Conservation (phyloP, 163 green algal species). For the Scenedesmus sp. region DNA sequence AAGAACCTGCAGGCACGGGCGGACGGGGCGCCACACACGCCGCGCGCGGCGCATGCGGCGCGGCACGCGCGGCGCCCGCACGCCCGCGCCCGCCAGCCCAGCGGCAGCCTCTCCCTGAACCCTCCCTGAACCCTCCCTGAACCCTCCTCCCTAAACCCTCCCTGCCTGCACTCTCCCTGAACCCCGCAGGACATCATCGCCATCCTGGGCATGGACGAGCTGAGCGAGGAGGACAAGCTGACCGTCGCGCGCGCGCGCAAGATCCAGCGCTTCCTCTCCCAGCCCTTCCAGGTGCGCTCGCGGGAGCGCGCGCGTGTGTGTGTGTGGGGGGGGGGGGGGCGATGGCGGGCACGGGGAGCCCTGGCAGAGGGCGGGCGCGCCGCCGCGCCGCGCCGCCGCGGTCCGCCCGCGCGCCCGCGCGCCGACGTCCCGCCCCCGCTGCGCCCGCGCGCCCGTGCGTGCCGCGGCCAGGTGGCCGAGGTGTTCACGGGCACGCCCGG, state of each 20-base stretch:
- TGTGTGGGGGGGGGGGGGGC: no score
- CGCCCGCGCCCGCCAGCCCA: no score
- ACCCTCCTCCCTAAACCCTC: no score
- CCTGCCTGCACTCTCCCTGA: no score
- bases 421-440: no score
- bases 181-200: conserved; percentile 99
- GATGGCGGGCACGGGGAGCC: not conserved
- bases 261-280: conserved; percentile 98
- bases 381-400: not conserved
- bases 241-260: conserved; percentile 98
- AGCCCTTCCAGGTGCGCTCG: conserved; percentile 95
- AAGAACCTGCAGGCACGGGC: conserved; percentile 90
- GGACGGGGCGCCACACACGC: not conserved
- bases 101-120: not conserved
- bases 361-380: not conserved
- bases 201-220: conserved; percentile 99
- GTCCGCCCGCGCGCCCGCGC: no score
- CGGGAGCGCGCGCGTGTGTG: not conserved
- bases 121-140: no score
- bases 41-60: no score
- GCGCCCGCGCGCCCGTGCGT: no score
- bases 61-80: no score
- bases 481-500: conserved; percentile 89
- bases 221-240: conserved; percentile 99
- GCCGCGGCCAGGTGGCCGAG: conserved; percentile 67